Evolutionary conservation across 2,329 filamentous ascomycete genomes (phyloP), one percentile per base, ranked within the genome.

Genomic region (Talaromyces sp.): DNA sequence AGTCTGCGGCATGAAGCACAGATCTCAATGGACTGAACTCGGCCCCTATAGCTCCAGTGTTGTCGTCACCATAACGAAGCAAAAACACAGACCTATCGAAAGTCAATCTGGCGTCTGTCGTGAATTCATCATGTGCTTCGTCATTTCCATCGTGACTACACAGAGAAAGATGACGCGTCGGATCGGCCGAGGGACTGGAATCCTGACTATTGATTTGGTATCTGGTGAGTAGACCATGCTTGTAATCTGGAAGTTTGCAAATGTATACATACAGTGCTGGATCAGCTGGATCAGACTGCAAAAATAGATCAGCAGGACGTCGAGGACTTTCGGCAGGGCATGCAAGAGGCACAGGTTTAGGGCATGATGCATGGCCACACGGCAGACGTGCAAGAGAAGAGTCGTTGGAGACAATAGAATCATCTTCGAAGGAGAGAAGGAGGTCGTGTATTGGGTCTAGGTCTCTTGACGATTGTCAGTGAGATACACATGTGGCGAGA

Each of bases 401-500:
- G 28, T 18, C 23, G 2, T 54, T 9, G n/a, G 23, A 31, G 11
- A 14, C 1, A 25, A 62, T 35, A 18, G 42, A 42, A 2, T 37
- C 35, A 16, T 59, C 56, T 8, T 63, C 56, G 11, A 59, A 59
- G 1, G 46, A 59, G 18, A 40, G 46, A 7, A 59, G 46, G 7
- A 63, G 61, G 12, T 63, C 61, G 0, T 60, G 25, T 1, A 28
- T 18, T 1, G 56, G n/a, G 55, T 63, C 25, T 14, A 59, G 46
- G 1, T 11, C n/a, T 11, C 54, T 62, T 1, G 5, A 3, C n/a
- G 28, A 12, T 35, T 50, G 42, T 59, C 8, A 37, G 42, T 8
- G 3, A 46, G 2, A 11, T 54, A 21, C 9, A 14, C 9, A 54
- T 16, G 28, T 28, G n/a, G 18, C 8, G 9, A 54, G 11, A 5